phyloP scores from a whole-genome alignment of 2,329 filamentous ascomycete species.

The Fusarium burgessii region DNA sequence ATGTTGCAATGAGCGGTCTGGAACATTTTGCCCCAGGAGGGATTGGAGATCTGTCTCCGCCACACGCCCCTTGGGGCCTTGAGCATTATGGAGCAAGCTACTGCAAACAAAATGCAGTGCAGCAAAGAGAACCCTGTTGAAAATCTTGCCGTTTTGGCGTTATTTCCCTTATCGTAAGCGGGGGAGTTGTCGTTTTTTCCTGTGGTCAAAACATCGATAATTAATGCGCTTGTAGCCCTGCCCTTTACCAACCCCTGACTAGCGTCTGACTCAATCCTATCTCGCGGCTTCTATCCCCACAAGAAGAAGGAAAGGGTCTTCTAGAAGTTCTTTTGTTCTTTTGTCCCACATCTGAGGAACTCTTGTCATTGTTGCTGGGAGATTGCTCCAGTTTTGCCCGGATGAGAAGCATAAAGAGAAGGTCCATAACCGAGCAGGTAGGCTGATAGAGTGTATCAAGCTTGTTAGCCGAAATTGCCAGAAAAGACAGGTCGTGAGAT shows the following conservation, averaged over 20 bases:
- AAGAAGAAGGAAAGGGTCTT: conserved; percentile 29
- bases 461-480: conserved; percentile 17
- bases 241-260: conserved; percentile 19
- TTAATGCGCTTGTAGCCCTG: conserved; percentile 27
- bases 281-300: conserved; percentile 18
- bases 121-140: conserved; percentile 20
- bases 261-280: conserved; percentile 34
- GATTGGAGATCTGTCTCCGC: conserved; percentile 17
- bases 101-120: conserved; percentile 28
- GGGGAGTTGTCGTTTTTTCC: conserved; percentile 24
- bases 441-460: conserved; percentile 2
- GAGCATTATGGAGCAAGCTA: conserved; percentile 7
- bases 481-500: background rate
- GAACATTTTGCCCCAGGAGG: conserved; percentile 6
- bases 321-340: conserved; percentile 34
- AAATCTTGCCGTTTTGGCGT: conserved; percentile 25
- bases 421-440: conserved; percentile 9
- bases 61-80: conserved; percentile 7
- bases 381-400: conserved; percentile 33
- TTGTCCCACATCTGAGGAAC: conserved; percentile 18
- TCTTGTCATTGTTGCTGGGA: conserved; percentile 12
- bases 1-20: conserved; percentile 26
- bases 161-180: conserved; percentile 36
- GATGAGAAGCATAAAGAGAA: conserved; percentile 27
- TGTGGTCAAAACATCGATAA: conserved; percentile 25